Conservation (phyloP, 345 rosid species). For the Carallia pectinifolia region DNA sequence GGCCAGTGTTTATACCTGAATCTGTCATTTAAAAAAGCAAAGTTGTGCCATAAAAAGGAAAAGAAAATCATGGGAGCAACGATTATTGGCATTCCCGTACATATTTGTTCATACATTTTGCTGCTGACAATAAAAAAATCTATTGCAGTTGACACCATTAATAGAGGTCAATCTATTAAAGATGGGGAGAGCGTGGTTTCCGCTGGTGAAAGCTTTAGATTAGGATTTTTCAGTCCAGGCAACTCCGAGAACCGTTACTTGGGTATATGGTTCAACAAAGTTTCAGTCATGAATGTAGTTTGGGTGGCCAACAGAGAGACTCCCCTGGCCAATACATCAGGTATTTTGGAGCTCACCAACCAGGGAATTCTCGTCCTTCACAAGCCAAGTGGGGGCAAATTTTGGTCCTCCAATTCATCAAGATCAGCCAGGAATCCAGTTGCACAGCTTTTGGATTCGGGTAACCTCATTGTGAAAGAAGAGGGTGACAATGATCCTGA, state of each 20-base stretch:
- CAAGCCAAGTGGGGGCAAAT: not conserved
- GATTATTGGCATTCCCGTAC: no score
- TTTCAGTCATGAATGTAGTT: not conserved
- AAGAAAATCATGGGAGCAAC: no score
- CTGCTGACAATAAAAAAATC: not conserved
- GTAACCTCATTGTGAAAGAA: conserved; percentile 10
- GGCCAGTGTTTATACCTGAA: no score
- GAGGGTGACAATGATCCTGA: not conserved
- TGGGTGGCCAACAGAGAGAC: conserved; percentile 13
- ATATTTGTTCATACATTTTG: no score
- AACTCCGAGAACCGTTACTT: not conserved
- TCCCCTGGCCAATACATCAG: not conserved
- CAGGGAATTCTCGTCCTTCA: conserved; percentile 1
- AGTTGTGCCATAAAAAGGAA: no score
- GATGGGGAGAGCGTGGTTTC: not conserved
- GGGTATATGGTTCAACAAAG: not conserved
- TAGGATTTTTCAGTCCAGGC: not conserved
- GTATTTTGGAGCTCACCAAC: conserved; percentile 1
- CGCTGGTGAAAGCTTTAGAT: conserved; percentile 1
- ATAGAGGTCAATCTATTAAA: not conserved
- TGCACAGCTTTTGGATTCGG: not conserved
- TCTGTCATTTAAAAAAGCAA: no score
- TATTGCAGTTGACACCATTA: not conserved
- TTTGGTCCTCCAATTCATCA: conserved; percentile 8
- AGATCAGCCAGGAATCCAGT: not conserved